Base-by-base conservation (phyloP, 331 rosid species). In the Malus hybrid region DNA sequence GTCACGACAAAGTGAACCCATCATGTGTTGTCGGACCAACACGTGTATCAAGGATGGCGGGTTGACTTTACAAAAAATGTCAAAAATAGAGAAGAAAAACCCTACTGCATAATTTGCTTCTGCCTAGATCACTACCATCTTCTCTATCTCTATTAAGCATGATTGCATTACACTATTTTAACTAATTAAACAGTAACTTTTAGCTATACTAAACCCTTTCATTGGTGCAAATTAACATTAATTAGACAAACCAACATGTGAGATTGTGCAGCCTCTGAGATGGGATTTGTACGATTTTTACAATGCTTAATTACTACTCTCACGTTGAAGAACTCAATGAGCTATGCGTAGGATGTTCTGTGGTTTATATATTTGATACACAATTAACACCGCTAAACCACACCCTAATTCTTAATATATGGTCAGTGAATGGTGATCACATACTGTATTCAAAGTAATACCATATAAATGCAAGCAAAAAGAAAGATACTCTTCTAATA, bases 11-110 rank as follows among this genome's bases (percentile, higher is more conserved):
- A 66, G 86, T 7, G 53, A 76, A 60, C 70, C 83, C 88, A 86
- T 84, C 68, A 86, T 75, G 64, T 46, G 26, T 5, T 86, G 91
- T 86, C 93, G 88, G 88, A 70, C 62, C 80, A 82, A 79, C 86
- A 86, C 90, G 93, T 88, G 96, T 76, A 72, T 28, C 72, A 53
- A 84, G 58, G 71, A 74, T 57, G 68, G 73, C 66, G 79, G 77
- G 75, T 86, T 86, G 88, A 80, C 77, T 80, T 28, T 71, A 14
- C 7, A 0, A 14, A 14, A 48, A 1, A 39, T 9, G 46, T 39
- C 7, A 75, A 32, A 70, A 18, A 56, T 12, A 56, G 26, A 20
- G 1, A 56, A n/a, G 6, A 8, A 56, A 55, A 57, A 3, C 10
- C 12, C 6, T 7, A 20, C 13, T 9, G 24, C 30, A 12, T 44